Conservation (phyloP, 2,329 filamentous ascomycete genomes). For the Xylaria digitata region DNA sequence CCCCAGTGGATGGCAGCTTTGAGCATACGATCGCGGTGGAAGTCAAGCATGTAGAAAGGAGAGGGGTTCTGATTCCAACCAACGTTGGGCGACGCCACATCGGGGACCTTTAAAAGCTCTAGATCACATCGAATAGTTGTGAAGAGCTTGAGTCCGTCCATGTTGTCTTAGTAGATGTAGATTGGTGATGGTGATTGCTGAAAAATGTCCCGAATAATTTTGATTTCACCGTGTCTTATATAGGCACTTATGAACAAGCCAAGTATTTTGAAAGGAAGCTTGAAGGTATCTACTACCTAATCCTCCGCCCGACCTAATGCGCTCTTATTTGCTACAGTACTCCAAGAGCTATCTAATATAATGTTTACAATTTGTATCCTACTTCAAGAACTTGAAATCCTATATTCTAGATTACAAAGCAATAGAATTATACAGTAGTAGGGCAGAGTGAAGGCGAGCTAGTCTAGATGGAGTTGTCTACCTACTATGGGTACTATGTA, state of each 20-base stretch:
- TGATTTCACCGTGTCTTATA: not conserved
- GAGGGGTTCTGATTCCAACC: conserved; percentile 68
- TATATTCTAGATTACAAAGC: not conserved
- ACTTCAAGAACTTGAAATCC: not conserved
- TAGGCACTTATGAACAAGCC: no score
- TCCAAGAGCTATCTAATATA: not conserved
- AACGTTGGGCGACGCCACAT: conserved; percentile 53
- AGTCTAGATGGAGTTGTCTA: not conserved
- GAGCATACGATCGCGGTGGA: conserved; percentile 83
- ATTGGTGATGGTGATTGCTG: conserved; percentile 42
- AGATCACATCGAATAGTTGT: conserved; percentile 79
- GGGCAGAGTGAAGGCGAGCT: not conserved
- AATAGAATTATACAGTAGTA: no score
- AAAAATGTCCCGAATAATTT: not conserved
- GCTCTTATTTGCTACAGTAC: no score
- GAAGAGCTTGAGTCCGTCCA: conserved; percentile 69
- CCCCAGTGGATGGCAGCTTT: conserved; percentile 67
- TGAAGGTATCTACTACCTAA: no score
- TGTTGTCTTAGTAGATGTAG: conserved; percentile 2
- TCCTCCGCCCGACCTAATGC: no score
- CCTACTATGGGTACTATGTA: no score
- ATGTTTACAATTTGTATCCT: not conserved
- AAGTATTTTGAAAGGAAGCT: not conserved
- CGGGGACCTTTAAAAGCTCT: conserved; percentile 59
- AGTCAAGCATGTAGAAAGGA: conserved; percentile 81